Conservation (phyloP, 2,329 filamentous ascomycete genomes). For the Clonostachys rosea region DNA sequence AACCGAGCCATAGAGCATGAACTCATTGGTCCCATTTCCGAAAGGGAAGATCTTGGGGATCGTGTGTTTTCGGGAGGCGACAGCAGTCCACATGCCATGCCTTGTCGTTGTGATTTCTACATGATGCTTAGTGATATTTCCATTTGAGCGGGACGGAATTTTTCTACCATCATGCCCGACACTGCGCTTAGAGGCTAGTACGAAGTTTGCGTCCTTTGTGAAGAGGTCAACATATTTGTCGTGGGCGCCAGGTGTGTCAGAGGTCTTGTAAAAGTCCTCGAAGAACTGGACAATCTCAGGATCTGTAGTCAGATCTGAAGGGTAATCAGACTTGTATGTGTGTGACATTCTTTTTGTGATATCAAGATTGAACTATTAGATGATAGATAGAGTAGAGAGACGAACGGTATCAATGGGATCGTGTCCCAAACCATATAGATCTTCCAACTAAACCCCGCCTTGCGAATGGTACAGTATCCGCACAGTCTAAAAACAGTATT, state of each 20-base stretch:
- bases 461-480: too few relatives aligned
- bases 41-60: constrained; percentile 22
- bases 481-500: too few relatives aligned
- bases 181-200: constrained; percentile 16
- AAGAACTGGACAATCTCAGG: constrained; percentile 16
- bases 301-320: constrained; percentile 5
- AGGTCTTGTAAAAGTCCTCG: constrained; percentile 18
- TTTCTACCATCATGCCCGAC: constrained; percentile 15
- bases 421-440: too few relatives aligned
- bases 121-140: constrained; percentile 3
- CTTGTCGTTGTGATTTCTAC: constrained; percentile 19
- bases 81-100: constrained; percentile 20
- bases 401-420: too few relatives aligned
- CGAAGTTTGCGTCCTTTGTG: constrained; percentile 18
- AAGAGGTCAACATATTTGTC: constrained; percentile 19
- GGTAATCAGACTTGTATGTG: constrained; percentile 9
- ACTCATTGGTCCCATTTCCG: constrained; percentile 13
- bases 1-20: constrained; percentile 24
- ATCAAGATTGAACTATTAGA: too few relatives aligned
- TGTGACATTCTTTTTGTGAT: neutral
- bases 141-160: too few relatives aligned
- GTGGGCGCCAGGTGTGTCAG: constrained; percentile 18
- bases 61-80: constrained; percentile 17
- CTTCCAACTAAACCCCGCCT: too few relatives aligned
- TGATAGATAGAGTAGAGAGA: too few relatives aligned